Evolutionary conservation across 2,329 filamentous ascomycete genomes (phyloP).

Genomic region (Curvularia spicifera): DNA sequence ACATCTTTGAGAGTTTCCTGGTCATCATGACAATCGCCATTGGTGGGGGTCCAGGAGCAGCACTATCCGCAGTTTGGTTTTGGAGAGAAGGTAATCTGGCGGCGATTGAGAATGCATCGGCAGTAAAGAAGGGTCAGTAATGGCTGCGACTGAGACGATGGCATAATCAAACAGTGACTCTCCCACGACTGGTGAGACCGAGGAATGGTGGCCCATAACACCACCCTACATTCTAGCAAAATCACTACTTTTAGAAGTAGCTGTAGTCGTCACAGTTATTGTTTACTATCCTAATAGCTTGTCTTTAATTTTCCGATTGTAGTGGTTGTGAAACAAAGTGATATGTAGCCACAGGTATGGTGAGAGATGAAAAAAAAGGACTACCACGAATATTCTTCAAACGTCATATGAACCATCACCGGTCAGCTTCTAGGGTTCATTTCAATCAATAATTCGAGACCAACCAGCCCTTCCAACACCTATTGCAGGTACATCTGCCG

Average conservation of each 20-base stretch:
- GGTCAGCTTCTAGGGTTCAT: background rate
- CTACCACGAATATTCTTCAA: background rate
- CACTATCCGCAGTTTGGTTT: slow-evolving; percentile 23
- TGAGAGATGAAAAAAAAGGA: background rate
- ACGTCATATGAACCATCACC: background rate
- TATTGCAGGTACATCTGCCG: background rate
- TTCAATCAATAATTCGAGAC: background rate
- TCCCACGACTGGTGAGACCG: too few relatives aligned
- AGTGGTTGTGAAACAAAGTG: too few relatives aligned
- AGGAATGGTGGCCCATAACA: too few relatives aligned
- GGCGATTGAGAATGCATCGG: slow-evolving; percentile 16
- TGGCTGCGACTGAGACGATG: background rate
- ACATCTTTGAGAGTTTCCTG: slow-evolving; percentile 18
- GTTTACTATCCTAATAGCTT: too few relatives aligned
- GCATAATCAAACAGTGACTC: too few relatives aligned
- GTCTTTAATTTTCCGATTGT: too few relatives aligned
- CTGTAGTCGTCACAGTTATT: too few relatives aligned
- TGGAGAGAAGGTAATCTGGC: slow-evolving; percentile 27
- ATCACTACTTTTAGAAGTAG: too few relatives aligned
- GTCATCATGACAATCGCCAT: slow-evolving; percentile 11
- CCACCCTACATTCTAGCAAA: too few relatives aligned
- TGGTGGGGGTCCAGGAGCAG: slow-evolving; percentile 21
- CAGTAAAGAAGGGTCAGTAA: slow-evolving; percentile 21
- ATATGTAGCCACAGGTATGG: too few relatives aligned
- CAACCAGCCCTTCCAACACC: background rate